These are phyloP conservation scores for Clonostachys byssicola DNA, from an alignment of 2,329 filamentous ascomycete genomes.

Conservation along the genomic window DNA sequence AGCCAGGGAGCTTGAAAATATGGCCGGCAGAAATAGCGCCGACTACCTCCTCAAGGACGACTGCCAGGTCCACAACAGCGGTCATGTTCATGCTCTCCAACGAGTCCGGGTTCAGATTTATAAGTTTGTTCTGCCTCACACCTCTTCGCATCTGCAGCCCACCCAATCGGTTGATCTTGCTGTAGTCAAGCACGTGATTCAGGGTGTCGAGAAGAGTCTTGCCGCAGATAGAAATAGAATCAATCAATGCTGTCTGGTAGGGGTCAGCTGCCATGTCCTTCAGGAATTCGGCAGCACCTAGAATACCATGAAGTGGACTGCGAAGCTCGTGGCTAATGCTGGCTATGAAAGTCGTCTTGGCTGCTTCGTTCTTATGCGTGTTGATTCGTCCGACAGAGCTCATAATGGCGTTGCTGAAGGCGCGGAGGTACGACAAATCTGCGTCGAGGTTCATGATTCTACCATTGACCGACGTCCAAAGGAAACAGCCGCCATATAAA, in stretches of 20 bases:
- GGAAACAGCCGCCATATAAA: constrained; percentile 24
- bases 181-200: constrained; percentile 41
- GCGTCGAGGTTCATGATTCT: constrained; percentile 27
- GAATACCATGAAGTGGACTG: constrained; percentile 52
- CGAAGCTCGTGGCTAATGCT: constrained; percentile 56
- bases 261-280: constrained; percentile 30
- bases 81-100: constrained; percentile 23
- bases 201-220: constrained; percentile 43
- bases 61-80: constrained; percentile 22
- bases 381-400: constrained; percentile 50
- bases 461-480: constrained; percentile 23
- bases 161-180: constrained; percentile 29
- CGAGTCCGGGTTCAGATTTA: constrained; percentile 15
- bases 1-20: constrained; percentile 13
- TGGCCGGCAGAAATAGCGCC: constrained; percentile 29
- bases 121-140: constrained; percentile 10
- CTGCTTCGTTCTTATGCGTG: constrained; percentile 42
- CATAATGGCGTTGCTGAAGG: constrained; percentile 25
- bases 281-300: constrained; percentile 46
- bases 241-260: constrained; percentile 34
- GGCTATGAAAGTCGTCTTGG: constrained; percentile 55
- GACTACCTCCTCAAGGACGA: constrained; percentile 30
- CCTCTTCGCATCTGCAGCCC: constrained; percentile 13
- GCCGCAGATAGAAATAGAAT: constrained; percentile 39
- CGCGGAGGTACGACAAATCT: constrained; percentile 26